These are phyloP conservation scores for Vaccinium darrowii DNA, from an alignment of 148 eudicot genomes.

Conservation along the genomic window DNA sequence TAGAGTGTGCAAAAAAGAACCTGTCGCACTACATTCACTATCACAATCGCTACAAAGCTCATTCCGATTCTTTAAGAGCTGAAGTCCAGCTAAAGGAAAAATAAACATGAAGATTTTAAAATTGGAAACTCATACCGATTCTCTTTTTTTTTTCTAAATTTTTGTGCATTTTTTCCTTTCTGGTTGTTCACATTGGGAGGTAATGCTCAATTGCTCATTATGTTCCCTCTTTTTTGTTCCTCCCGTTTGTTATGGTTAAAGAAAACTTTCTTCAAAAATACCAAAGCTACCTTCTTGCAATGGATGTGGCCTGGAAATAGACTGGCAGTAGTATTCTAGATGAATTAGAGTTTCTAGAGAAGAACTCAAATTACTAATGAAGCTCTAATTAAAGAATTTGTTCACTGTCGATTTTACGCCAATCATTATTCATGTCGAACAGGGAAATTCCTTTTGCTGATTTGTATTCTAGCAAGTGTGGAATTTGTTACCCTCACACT, in stretches of 20 bases:
- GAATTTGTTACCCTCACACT: too few species aligned
- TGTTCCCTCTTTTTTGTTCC: too few species aligned
- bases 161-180: not conserved
- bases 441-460: too few species aligned
- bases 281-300: not conserved
- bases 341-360: not conserved
- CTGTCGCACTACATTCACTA: conserved; percentile 62
- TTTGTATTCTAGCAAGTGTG: too few species aligned
- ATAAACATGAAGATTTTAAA: conserved; percentile 27
- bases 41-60: conserved; percentile 57
- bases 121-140: too few species aligned
- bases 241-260: not conserved
- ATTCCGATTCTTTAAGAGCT: conserved; percentile 56
- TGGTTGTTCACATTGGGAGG: not conserved
- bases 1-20: conserved; percentile 45
- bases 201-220: too few species aligned
- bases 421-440: not conserved
- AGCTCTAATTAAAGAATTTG: not conserved
- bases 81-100: conserved; percentile 47
- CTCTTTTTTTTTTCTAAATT: too few species aligned
- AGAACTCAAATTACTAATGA: not conserved
- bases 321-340: not conserved
- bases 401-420: not conserved
- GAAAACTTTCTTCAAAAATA: not conserved
- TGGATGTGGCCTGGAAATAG: not conserved